Evolutionary conservation across 352 stramenopile genomes (phyloP).

Genomic region (Nothophytophthora sp.): DNA sequence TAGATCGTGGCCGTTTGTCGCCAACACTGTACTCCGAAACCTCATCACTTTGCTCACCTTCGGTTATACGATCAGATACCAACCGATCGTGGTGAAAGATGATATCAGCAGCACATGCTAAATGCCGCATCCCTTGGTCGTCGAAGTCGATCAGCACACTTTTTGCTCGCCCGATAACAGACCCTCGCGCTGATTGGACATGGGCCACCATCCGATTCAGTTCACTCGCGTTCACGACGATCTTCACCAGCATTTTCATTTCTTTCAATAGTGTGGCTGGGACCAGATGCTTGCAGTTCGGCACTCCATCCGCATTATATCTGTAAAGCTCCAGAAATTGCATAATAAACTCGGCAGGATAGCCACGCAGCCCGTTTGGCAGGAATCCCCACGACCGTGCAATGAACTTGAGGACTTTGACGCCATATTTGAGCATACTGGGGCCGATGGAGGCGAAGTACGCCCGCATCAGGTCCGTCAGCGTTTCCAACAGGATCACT

Average conservation of each 20-base stretch:
- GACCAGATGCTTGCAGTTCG: conserved; percentile 34
- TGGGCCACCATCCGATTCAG: conserved; percentile 44
- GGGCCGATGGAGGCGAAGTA: conserved; percentile 49
- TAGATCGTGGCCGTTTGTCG: conserved; percentile 27
- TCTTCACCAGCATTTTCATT: conserved; percentile 38
- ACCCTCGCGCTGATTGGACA: conserved; percentile 33
- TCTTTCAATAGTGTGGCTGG: conserved; percentile 36
- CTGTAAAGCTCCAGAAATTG: conserved; percentile 60
- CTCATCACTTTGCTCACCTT: too few species aligned
- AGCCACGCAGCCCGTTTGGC: conserved; percentile 30
- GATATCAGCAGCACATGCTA: conserved; percentile 54
- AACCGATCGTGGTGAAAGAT: conserved; percentile 59
- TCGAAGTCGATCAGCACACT: conserved; percentile 44
- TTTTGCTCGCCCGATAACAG: conserved; percentile 13
- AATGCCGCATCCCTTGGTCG: conserved; percentile 40
- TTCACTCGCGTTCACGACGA: conserved; percentile 48
- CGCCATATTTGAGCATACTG: conserved; percentile 37
- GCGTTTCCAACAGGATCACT: conserved; percentile 46
- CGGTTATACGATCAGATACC: conserved; percentile 29
- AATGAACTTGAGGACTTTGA: conserved; percentile 63
- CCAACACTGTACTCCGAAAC: too few species aligned
- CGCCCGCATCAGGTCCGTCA: conserved; percentile 45
- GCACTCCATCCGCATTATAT: conserved; percentile 38
- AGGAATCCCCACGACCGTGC: conserved; percentile 55
- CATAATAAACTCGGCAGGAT: conserved; percentile 57